Base-by-base conservation (phyloP, 768 basidiomycete species). In the Lactarius indigo region DNA sequence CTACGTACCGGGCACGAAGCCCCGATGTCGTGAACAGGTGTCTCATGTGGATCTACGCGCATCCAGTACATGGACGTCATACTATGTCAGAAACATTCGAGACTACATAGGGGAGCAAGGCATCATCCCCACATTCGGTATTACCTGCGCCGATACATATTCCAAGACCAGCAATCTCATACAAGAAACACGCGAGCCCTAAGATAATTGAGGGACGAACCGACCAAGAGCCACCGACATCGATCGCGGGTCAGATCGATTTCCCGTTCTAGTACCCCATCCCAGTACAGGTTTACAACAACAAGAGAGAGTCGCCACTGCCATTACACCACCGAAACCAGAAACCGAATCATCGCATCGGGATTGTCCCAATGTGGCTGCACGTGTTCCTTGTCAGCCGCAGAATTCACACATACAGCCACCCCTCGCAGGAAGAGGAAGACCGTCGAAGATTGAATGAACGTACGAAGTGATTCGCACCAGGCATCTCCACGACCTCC, bases 401-500 rank as follows among this genome's bases (percentile, higher is more conserved):
- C 62, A 28, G 52, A 13, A 26, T 10, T 23, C 26, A 52, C 50
- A 26, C 50, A 26, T 26, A 17, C 50, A n/a, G n/a, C n/a, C n/a
- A 52, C 50, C 50, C 47, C 42, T 18, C 18, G 20, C 42, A 20
- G 20, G 42, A 42, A 20, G 33, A 20, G 20, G 42, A 42, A 20
- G 33, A 9, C 31, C 35, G 23, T 31, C 23, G 3, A 12, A 9
- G 8, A 26, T 30, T 13, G 26, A 28, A 62, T 18, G 8, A 5
- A 67, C 69, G 52, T 39, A 70, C 69, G n/a, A 70, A 69, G 47
- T 70, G 69, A 55, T 70, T 70, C 35, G 69, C 69, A 9, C 61
- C 54, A 12, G 68, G 68, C 44, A 69, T 64, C 33, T 65, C 61
- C 37, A 65, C 68, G 31, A 69, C 61, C 41, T 69, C 57, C 18